These are phyloP conservation scores for Globisporangium alternatum DNA, from an alignment of 352 stramenopile species.

Conservation along the genomic window DNA sequence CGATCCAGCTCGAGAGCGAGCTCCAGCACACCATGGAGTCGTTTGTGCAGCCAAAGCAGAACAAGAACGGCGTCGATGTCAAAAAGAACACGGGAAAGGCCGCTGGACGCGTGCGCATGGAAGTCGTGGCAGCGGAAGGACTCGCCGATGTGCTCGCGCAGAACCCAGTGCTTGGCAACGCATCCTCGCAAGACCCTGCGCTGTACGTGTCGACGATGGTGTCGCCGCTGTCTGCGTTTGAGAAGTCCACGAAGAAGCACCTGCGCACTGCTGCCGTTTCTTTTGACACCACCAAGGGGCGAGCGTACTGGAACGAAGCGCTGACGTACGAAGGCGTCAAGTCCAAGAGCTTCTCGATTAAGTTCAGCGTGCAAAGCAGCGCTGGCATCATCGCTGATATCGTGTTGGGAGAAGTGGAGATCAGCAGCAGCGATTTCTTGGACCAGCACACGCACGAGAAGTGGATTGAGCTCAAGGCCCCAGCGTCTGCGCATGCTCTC, in stretches of 20 bases:
- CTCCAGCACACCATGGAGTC: constrained; percentile 51
- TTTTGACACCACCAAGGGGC: constrained; percentile 17
- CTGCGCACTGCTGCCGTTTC: constrained; percentile 36
- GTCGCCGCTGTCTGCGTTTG: constrained; percentile 56
- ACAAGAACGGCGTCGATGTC: constrained; percentile 79
- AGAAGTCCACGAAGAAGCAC: constrained; percentile 71
- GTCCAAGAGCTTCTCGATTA: constrained; percentile 60
- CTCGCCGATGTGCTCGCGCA: constrained; percentile 28
- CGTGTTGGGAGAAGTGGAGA: constrained; percentile 60
- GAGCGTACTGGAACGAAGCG: constrained; percentile 45
- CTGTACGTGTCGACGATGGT: constrained; percentile 63
- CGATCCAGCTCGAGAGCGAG: constrained; percentile 69
- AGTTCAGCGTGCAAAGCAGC: constrained; percentile 56
- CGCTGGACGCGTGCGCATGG: constrained; percentile 43
- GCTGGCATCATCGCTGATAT: constrained; percentile 63
- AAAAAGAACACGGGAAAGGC: constrained; percentile 53
- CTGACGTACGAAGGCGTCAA: constrained; percentile 69
- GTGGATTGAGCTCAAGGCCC: constrained; percentile 51
- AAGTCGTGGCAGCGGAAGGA: constrained; percentile 45
- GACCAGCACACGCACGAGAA: constrained; percentile 56
- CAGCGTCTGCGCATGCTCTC: constrained; percentile 23
- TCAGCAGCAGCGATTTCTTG: constrained; percentile 46
- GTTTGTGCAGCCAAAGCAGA: constrained; percentile 40
- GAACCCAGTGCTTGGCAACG: constrained; percentile 29
- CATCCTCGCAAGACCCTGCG: constrained; percentile 18